Evolutionary conservation across 2,329 filamentous ascomycete genomes (phyloP).

Genomic region (Penicillium sp.): DNA sequence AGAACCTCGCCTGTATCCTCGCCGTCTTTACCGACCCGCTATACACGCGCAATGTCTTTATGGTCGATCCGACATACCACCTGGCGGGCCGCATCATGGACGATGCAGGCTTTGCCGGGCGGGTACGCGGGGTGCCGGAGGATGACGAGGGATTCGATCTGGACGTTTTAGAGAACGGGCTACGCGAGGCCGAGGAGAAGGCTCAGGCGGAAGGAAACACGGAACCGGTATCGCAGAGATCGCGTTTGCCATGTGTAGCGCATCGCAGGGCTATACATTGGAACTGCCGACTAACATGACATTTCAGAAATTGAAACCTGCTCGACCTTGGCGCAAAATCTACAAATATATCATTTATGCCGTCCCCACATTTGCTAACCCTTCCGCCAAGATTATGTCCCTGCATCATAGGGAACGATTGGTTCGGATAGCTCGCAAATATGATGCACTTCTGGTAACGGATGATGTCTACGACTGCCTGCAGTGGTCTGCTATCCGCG

Average conservation of each 20-base stretch:
- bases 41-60: constrained; percentile 74
- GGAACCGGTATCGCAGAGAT: constrained; percentile 40
- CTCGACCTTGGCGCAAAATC: constrained; percentile 65
- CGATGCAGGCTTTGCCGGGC: constrained; percentile 70
- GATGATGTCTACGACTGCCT: constrained; percentile 96
- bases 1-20: constrained; percentile 74
- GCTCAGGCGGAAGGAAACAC: constrained; percentile 40
- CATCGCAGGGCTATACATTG: background rate
- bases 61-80: constrained; percentile 79
- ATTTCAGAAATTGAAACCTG: constrained; percentile 55
- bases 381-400: constrained; percentile 79
- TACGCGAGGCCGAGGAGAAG: constrained; percentile 51
- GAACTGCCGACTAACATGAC: constrained; percentile 1
- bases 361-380: constrained; percentile 86
- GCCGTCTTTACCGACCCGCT: constrained; percentile 76
- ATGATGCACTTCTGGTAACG: constrained; percentile 77
- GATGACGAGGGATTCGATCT: constrained; percentile 76
- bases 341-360: constrained; percentile 87
- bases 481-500: constrained; percentile 63
- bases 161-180: constrained; percentile 53
- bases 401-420: constrained; percentile 64
- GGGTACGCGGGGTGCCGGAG: constrained; percentile 69
- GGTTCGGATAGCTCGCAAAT: constrained; percentile 71
- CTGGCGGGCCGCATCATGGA: constrained; percentile 83
- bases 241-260: background rate